These are phyloP conservation scores for Trametes cinnabarina DNA, from an alignment of 768 basidiomycete species.

Conservation along the genomic window DNA sequence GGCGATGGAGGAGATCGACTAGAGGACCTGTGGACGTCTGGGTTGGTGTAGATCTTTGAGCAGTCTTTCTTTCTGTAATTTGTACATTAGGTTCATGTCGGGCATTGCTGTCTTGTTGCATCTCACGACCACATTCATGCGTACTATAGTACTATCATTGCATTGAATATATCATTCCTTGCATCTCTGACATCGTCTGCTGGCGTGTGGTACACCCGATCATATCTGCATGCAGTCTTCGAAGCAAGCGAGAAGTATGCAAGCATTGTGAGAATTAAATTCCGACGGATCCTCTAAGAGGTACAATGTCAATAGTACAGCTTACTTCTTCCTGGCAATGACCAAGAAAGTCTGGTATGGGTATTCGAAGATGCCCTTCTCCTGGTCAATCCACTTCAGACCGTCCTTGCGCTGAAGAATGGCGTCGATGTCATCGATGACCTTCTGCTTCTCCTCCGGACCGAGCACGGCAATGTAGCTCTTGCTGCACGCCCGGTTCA, in stretches of 20 bases:
- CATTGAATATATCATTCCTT: conserved; percentile 15
- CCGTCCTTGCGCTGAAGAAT: conserved; percentile 62
- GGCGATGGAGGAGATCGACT: conserved; percentile 98
- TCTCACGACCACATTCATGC: conserved; percentile 13
- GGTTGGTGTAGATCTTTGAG: conserved; percentile 14
- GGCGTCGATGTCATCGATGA: conserved; percentile 48
- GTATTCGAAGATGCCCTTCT: conserved; percentile 72
- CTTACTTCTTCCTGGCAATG: conserved; percentile 44
- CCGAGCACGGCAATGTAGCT: conserved; percentile 75
- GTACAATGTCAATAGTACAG: not conserved
- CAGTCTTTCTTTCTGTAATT: conserved; percentile 9
- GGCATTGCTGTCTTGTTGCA: conserved; percentile 22
- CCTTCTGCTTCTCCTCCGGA: conserved; percentile 52
- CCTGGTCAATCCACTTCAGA: conserved; percentile 73
- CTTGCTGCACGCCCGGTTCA: conserved; percentile 76
- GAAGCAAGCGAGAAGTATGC: too few relatives aligned
- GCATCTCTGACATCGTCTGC: conserved; percentile 1
- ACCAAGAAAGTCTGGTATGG: conserved; percentile 72
- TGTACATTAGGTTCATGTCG: conserved; percentile 16
- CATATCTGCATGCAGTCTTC: too few relatives aligned
- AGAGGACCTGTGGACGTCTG: conserved; percentile 28
- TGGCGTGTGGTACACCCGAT: not conserved
- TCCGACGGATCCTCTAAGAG: not conserved
- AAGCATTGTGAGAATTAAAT: too few relatives aligned
- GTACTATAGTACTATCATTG: conserved; percentile 16